These are phyloP conservation scores for Trichosanthes cucumerina DNA, from an alignment of 306 rosid species.

Conservation along the genomic window DNA sequence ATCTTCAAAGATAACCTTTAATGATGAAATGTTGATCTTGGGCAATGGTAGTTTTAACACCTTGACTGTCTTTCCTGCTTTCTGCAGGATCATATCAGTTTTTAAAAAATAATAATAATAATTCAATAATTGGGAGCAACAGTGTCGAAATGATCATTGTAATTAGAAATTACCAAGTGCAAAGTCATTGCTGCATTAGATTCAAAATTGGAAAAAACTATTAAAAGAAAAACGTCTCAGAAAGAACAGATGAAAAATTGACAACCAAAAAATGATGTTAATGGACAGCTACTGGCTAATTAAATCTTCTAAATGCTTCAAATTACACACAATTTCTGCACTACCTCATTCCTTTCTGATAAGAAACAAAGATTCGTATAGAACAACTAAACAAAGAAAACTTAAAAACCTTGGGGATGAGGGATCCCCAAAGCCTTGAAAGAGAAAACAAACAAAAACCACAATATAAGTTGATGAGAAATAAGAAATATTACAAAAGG, in stretches of 20 bases:
- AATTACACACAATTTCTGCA: not conserved
- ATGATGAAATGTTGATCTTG: slow-evolving; percentile 64
- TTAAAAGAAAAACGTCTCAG: not conserved
- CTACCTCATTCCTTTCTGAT: not conserved
- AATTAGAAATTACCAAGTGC: not conserved
- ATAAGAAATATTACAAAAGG: not conserved
- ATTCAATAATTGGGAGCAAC: not conserved
- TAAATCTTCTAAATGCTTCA: not conserved
- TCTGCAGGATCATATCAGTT: slow-evolving; percentile 31
- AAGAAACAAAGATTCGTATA: not conserved
- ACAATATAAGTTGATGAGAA: not conserved
- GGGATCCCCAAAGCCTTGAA: not conserved
- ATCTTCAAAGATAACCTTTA: slow-evolving; percentile 77
- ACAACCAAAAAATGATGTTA: not conserved
- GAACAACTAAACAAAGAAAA: not conserved
- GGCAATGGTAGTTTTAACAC: slow-evolving; percentile 80
- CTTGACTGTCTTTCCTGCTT: slow-evolving; percentile 69
- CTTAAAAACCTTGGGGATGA: not conserved
- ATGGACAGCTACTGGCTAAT: not conserved
- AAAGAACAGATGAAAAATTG: not conserved
- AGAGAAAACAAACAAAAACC: not conserved
- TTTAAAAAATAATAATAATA: too few relatives aligned
- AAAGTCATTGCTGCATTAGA: not conserved
- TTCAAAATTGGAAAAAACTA: not conserved
- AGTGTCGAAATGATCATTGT: not conserved